These are phyloP conservation scores for Phylloporus sp. DNA, from an alignment of 768 basidiomycete species.

Conservation along the genomic window DNA sequence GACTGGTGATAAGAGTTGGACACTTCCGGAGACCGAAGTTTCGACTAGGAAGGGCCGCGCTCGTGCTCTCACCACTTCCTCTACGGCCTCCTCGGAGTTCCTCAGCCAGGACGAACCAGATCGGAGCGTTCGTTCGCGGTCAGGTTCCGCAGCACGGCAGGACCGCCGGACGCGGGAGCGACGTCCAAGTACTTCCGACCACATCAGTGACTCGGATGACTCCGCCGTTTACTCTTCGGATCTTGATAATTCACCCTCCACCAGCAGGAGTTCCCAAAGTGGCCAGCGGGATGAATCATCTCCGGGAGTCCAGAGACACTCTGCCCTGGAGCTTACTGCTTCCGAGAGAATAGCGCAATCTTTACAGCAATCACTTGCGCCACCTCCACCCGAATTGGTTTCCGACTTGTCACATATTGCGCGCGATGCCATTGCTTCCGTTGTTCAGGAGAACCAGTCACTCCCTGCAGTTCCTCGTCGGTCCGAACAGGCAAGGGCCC, in stretches of 20 bases:
- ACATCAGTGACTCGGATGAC: slow-evolving; percentile 73
- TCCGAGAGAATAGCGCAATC: slow-evolving; percentile 66
- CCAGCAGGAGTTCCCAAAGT: slow-evolving; percentile 31
- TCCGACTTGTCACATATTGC: slow-evolving; percentile 59
- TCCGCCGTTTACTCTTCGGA: slow-evolving; percentile 49
- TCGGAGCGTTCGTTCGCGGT: slow-evolving; percentile 26
- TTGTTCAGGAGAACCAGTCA: slow-evolving; percentile 56
- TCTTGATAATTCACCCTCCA: slow-evolving; percentile 28
- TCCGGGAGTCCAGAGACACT: slow-evolving; percentile 15
- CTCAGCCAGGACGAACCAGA: slow-evolving; percentile 22
- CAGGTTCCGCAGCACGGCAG: slow-evolving; percentile 34
- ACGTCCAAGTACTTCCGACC: slow-evolving; percentile 34
- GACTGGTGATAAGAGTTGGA: slow-evolving; percentile 68
- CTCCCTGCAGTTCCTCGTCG: slow-evolving; percentile 41
- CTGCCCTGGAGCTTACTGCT: slow-evolving; percentile 50
- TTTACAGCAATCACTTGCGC: slow-evolving; percentile 56
- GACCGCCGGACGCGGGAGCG: slow-evolving; percentile 24
- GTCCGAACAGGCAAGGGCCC: slow-evolving; percentile 50
- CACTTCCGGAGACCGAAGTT: slow-evolving; percentile 47
- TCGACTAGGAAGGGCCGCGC: slow-evolving; percentile 28
- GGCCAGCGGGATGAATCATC: slow-evolving; percentile 20
- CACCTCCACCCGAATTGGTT: slow-evolving; percentile 54
- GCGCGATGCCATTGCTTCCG: slow-evolving; percentile 56
- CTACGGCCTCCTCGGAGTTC: slow-evolving; percentile 31
- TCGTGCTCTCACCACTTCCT: slow-evolving; percentile 33